Conservation (phyloP, 2,329 filamentous ascomycete genomes). For the Pseudogymnoascus sp. region DNA sequence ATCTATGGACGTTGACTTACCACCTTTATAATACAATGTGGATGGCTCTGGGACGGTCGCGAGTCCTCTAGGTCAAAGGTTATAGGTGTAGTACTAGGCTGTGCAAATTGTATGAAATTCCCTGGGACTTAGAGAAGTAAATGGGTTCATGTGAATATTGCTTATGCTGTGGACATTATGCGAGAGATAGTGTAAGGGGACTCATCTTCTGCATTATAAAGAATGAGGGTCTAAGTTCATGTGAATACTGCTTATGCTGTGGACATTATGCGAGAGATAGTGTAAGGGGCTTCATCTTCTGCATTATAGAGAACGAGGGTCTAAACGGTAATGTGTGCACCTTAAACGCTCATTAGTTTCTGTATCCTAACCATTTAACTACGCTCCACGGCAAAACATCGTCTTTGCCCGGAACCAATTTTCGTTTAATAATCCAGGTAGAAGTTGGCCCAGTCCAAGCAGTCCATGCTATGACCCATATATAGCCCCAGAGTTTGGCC, state of each 20-base stretch:
- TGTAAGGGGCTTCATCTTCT: neutral
- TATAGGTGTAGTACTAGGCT: neutral
- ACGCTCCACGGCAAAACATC: slow-evolving; percentile 1
- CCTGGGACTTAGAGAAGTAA: neutral
- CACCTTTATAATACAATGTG: too few species aligned
- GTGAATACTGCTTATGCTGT: neutral
- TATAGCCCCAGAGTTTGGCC: neutral
- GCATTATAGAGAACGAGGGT: too few species aligned
- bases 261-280: neutral
- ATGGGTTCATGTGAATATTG: neutral
- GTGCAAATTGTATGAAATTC: neutral
- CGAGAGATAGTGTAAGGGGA: neutral
- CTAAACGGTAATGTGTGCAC: too few species aligned
- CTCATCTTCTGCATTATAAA: too few species aligned
- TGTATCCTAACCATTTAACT: neutral
- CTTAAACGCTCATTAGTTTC: neutral
- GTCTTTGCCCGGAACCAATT: neutral
- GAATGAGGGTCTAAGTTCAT: neutral
- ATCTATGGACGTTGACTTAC: too few species aligned
- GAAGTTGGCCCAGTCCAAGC: neutral
- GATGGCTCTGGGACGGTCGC: too few species aligned
- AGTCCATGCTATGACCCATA: neutral
- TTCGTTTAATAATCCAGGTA: neutral
- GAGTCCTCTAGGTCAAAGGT: neutral
- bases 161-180: neutral